These are phyloP conservation scores for Zygosaccharomyces bailii DNA, from an alignment of 805 yeast species.

Conservation along the genomic window DNA sequence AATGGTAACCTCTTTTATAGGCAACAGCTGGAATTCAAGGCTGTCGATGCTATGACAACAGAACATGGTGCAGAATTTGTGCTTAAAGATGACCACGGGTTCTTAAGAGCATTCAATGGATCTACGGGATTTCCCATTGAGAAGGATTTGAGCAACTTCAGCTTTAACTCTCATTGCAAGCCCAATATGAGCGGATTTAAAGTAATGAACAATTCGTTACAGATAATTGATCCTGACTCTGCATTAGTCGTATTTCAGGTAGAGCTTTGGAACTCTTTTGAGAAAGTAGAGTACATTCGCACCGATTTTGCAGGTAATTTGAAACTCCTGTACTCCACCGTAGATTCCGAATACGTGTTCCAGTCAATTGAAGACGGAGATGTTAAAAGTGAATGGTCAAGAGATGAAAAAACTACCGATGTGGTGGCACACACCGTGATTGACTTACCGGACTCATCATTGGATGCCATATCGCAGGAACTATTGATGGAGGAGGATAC, in stretches of 20 bases:
- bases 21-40: conserved; percentile 23
- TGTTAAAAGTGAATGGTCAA: conserved; percentile 36
- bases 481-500: conserved; percentile 19
- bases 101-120: conserved; percentile 12
- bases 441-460: conserved; percentile 19
- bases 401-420: conserved; percentile 43
- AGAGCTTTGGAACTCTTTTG: conserved; percentile 20
- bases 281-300: conserved; percentile 17
- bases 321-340: conserved; percentile 17
- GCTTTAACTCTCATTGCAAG: conserved; percentile 20
- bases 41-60: conserved; percentile 16
- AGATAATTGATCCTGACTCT: conserved; percentile 23
- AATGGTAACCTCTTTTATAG: conserved; percentile 38
- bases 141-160: conserved; percentile 7
- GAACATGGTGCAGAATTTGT: conserved; percentile 13
- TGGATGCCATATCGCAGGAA: conserved; percentile 21
- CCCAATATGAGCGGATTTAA: conserved; percentile 16
- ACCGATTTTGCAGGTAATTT: conserved; percentile 19
- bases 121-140: conserved; percentile 23
- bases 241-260: conserved; percentile 15
- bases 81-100: conserved; percentile 12
- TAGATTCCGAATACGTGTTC: conserved; percentile 18
- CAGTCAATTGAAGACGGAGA: conserved; percentile 25
- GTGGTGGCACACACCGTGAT: conserved; percentile 36
- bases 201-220: conserved; percentile 11